These are phyloP conservation scores for Mytilinidion resinicola DNA, from an alignment of 495 filamentous ascomycete genomes.

Conservation along the genomic window DNA sequence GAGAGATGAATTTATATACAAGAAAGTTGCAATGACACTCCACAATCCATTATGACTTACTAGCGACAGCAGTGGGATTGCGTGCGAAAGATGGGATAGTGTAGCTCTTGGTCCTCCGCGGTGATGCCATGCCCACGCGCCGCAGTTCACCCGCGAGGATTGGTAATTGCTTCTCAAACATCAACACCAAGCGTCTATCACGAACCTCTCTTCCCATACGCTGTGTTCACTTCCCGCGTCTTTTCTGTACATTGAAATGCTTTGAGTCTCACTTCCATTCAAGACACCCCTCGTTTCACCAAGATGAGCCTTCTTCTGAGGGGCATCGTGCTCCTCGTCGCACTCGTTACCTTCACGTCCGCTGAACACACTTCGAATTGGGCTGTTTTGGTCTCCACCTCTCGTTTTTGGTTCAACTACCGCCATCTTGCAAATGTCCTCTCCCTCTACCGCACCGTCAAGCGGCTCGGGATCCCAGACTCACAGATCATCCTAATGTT, in stretches of 20 bases:
- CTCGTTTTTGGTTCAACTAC: slow-evolving; percentile 99
- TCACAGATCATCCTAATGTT: slow-evolving; percentile 99
- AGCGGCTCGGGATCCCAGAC: slow-evolving; percentile 94
- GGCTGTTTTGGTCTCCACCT: slow-evolving; percentile 97
- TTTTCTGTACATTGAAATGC: too few species aligned
- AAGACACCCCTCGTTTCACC: not conserved
- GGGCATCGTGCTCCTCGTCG: slow-evolving; percentile 42
- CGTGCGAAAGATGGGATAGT: too few species aligned
- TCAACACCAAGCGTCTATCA: slow-evolving; percentile 12
- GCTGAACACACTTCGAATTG: slow-evolving; percentile 95
- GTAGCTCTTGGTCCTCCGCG: not conserved
- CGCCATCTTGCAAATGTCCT: slow-evolving; percentile 96
- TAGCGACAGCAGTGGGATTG: not conserved
- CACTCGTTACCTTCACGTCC: slow-evolving; percentile 41
- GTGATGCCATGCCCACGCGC: not conserved
- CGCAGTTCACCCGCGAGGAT: not conserved
- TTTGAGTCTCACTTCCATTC: not conserved
- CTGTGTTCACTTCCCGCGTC: not conserved
- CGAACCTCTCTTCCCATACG: not conserved
- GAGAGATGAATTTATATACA: too few species aligned
- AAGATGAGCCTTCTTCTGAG: not conserved
- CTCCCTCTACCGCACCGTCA: slow-evolving; percentile 96
- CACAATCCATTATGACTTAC: not conserved
- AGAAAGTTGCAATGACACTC: too few species aligned
- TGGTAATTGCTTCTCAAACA: not conserved